Base-by-base conservation (phyloP, 306 rosid species). In the Pyrus pyrifolia region DNA sequence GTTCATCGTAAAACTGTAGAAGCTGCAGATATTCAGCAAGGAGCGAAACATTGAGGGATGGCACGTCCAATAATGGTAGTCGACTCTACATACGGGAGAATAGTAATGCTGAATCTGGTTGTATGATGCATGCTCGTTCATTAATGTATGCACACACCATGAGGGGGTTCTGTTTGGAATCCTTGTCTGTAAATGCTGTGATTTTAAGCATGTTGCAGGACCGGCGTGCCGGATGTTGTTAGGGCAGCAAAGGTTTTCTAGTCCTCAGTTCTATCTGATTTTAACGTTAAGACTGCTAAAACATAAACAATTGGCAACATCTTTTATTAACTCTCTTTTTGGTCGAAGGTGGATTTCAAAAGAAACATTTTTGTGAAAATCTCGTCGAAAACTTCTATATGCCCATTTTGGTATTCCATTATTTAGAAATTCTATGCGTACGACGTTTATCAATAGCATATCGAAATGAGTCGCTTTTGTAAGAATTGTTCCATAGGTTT, bases 171-270 rank as follows among this genome's bases (percentile, higher is more conserved):
- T 68, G 79, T 73, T 49, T 55, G 74, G 76, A 72, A 63, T 77
- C 77, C 79, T 62, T 25, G 78, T 78, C 72, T 79, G 80, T 81
- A 73, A 75, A 79, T 77, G 79, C 82, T 70, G 79, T 71, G 67
- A 59, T 71, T 68, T 40, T 73, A 78, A 52, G 79, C 79, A 79
- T 76, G 80, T 62, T 25, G 81, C 69, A 68, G 79, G 49, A 22
- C 19, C 4, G 53, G 74, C 76, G 58, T 67, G 70, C 31, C 74
- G 6, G 49, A 35, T 35, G 21, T 35, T 66, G 70, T 35, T 23
- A 33, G 21, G 70, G 70, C 70, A 65, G 14, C 49, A 5, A 11
- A 66, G 70, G 33, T 30, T 62, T 64, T 66, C 70, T 19, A 35
- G 49, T 22, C 51, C 70, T 21, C 4, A 21, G 49, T 30, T 30